A percentile compares a stretch with the other conserved stretches of the same genome.
These are phyloP conservation scores for Oryza rufipogon DNA, from an alignment of 176 grass and related monocot genomes.

Conservation along the genomic window DNA sequence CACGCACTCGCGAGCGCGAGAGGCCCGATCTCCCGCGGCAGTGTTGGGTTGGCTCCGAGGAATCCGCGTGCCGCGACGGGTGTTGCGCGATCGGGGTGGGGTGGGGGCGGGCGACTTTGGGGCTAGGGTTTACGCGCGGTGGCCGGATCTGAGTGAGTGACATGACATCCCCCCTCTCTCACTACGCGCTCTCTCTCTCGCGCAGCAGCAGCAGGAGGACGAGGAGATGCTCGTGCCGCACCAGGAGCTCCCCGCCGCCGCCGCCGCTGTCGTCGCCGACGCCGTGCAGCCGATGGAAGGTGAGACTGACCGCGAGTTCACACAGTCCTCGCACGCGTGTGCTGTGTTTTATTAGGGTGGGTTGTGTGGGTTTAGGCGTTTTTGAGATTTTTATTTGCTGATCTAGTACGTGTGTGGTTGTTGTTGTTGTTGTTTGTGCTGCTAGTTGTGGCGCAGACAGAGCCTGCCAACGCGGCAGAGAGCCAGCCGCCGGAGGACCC, in stretches of 20 bases:
- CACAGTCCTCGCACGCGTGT: neutral
- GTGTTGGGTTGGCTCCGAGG: neutral
- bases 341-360: neutral
- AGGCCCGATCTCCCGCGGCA: slow-evolving; percentile 38
- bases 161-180: too few species aligned
- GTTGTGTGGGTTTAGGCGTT: slow-evolving; percentile 30
- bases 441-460: slow-evolving; percentile 70
- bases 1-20: neutral
- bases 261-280: slow-evolving; percentile 32
- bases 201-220: slow-evolving; percentile 77
- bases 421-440: neutral
- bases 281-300: slow-evolving; percentile 95
- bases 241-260: slow-evolving; percentile 59
- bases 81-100: slow-evolving; percentile 11
- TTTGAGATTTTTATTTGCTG: slow-evolving; percentile 17
- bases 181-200: neutral
- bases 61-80: neutral
- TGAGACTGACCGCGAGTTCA: slow-evolving; percentile 25
- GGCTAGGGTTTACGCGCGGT: slow-evolving; percentile 19
- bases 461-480: slow-evolving; percentile 65
- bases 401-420: neutral
- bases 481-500: slow-evolving; percentile 84
- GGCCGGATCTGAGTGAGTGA: slow-evolving; percentile 48
- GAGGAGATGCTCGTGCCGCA: slow-evolving; percentile 92
- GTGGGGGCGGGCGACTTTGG: neutral